Evolutionary conservation across 495 filamentous ascomycete genomes (phyloP), one percentile per base, ranked within the genome.

Genomic region (Aspergillus nanangensis): DNA sequence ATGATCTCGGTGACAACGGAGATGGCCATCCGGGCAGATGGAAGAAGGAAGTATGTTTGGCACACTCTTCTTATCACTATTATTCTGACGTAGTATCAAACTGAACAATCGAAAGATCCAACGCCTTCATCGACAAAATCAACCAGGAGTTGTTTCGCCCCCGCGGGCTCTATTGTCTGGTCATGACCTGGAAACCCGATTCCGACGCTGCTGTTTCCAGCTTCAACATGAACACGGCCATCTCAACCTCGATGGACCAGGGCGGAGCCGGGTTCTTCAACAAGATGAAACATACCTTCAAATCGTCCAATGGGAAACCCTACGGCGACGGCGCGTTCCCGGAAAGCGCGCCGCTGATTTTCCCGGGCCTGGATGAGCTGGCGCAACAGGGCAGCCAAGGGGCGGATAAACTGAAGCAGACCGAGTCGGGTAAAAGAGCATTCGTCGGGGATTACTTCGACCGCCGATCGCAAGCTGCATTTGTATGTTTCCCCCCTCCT

Each of bases 91-190:
- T 14, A 29, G 25, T 11, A 38, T 32, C 20, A n/a, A 33, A 44
- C 24, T 36, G 18, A 41, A 5, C 1, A 20, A 33, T 33, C n/a
- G 0, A 14, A 32, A 66, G 77, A 36, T 71, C 74, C 4, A 83
- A 81, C 44, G 62, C 44, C 1, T 83, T 76, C 63, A 69, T 85
- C 13, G 65, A 75, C 31, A 65, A 69, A 41, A 73, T 80, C 56
- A 84, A 84, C 59, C 59, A 74, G 5, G 65, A 76, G 25, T 69
- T 81, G 35, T 84, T 83, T 62, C 66, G 63, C 22, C 81, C 81
- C 0, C 75, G 72, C 14, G 81, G 81, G 5, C 66, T 84, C 0
- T 82, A 74, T 57, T 77, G 73, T 43, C 57, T 84, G 4, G 62
- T 85, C 25, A 79, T 85, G 75, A 77, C 76, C 8, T 82, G 75